Evolutionary conservation across 495 filamentous ascomycete genomes (phyloP).

Genomic region (Darksidea phi): DNA sequence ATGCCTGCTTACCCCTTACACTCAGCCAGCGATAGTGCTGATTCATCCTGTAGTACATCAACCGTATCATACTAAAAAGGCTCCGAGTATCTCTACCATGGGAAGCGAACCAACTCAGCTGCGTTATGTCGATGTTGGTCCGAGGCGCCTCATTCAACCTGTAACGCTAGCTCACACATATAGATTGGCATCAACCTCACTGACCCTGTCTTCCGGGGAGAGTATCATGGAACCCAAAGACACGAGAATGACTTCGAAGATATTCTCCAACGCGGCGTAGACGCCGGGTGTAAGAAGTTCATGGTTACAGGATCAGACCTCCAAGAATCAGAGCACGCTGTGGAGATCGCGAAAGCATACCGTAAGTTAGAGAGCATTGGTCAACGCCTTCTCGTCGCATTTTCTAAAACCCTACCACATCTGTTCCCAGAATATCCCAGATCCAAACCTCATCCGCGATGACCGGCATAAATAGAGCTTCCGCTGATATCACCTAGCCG

Average conservation of each 20-base stretch:
- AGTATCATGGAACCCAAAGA: conserved; percentile 76
- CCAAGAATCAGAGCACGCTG: conserved; percentile 68
- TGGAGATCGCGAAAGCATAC: conserved; percentile 69
- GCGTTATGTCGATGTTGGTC: conserved; percentile 62
- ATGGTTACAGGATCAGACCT: conserved; percentile 94
- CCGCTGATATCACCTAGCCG: conserved; percentile 52
- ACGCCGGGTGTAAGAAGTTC: conserved; percentile 79
- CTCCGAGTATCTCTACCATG: neutral
- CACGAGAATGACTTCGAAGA: conserved; percentile 77
- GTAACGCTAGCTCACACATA: neutral
- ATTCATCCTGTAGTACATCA: no score
- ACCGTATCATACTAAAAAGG: neutral
- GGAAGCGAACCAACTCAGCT: conserved; percentile 36
- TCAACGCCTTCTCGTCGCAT: no score
- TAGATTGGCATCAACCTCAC: conserved; percentile 91
- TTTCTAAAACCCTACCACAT: conserved; percentile 1
- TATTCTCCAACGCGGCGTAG: conserved; percentile 71
- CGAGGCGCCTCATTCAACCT: conserved; percentile 2
- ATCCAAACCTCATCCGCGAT: no score
- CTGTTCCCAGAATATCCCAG: no score
- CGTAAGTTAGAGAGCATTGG: conserved; percentile 50
- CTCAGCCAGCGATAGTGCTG: no score
- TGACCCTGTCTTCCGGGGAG: conserved; percentile 79
- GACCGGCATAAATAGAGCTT: no score
- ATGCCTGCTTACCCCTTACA: no score